Percentiles rank a stretch among this genome's conserved stretches.
Conservation (phyloP, 2,329 filamentous ascomycete genomes). For the Gaeumannomyces sp. region DNA sequence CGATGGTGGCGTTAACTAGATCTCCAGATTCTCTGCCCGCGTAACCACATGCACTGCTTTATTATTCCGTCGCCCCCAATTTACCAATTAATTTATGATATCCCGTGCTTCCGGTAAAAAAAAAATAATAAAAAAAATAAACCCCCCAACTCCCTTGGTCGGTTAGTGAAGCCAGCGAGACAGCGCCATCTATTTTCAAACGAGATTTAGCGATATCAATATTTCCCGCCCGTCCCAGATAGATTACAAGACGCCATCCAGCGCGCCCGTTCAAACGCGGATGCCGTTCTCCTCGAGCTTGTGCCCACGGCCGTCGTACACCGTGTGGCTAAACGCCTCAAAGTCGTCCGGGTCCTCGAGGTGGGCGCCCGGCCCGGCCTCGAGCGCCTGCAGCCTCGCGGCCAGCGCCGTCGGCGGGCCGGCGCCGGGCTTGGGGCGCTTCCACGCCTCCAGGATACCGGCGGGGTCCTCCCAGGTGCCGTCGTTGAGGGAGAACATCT, state of each 20-base stretch:
- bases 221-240: no score
- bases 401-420: conserved; percentile 16
- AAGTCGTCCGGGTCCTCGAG: conserved; percentile 26
- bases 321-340: conserved; percentile 28
- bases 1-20: no score
- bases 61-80: no score
- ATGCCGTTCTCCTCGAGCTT: conserved; percentile 26
- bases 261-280: not conserved
- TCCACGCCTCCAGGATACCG: conserved; percentile 15
- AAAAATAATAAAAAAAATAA: no score
- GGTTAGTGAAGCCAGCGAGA: no score
- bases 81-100: no score
- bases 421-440: conserved; percentile 14
- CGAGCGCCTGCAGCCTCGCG: conserved; percentile 23
- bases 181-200: no score
- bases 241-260: not conserved
- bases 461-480: conserved; percentile 15
- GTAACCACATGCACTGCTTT: no score
- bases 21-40: no score
- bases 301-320: conserved; percentile 25
- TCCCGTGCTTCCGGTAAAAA: no score
- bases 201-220: no score
- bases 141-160: no score
- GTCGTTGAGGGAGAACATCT: not conserved
- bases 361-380: conserved; percentile 18